Evolutionary conservation across 2,329 filamentous ascomycete genomes (phyloP).

Genomic region (Exophiala aquamarina): DNA sequence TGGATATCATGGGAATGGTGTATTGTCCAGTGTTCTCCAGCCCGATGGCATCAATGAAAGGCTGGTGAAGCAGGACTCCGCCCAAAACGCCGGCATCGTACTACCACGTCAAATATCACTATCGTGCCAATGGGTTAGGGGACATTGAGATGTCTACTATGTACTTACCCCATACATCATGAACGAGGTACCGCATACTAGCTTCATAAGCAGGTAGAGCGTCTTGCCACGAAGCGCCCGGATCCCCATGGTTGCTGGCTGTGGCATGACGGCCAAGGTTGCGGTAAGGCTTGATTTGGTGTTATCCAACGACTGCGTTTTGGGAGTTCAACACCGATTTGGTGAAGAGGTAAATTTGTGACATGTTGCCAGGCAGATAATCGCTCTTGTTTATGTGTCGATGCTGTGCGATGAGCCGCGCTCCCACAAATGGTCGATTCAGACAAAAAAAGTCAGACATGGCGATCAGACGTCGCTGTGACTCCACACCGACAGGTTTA

Average conservation of each 20-base stretch:
- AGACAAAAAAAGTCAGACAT: not conserved
- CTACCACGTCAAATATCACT: no score
- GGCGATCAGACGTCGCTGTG: not conserved
- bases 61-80: conserved; percentile 29
- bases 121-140: no score
- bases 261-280: no score
- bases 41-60: conserved; percentile 32
- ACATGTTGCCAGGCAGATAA: not conserved
- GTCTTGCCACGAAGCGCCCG: no score
- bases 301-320: not conserved
- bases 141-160: no score
- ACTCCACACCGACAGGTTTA: not conserved
- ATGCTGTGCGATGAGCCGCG: not conserved
- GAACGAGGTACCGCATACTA: conserved; percentile 29
- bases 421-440: not conserved
- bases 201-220: conserved; percentile 9
- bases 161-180: conserved; percentile 31
- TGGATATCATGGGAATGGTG: conserved; percentile 29
- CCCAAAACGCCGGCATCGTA: conserved; percentile 30
- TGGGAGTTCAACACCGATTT: not conserved
- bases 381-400: not conserved
- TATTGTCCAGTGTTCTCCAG: conserved; percentile 3
- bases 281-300: not conserved
- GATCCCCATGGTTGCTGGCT: no score
- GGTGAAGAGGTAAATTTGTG: not conserved